Evolutionary conservation across 164 flowering plant genomes (phyloP).

Genomic region (Vitis amurensis): DNA sequence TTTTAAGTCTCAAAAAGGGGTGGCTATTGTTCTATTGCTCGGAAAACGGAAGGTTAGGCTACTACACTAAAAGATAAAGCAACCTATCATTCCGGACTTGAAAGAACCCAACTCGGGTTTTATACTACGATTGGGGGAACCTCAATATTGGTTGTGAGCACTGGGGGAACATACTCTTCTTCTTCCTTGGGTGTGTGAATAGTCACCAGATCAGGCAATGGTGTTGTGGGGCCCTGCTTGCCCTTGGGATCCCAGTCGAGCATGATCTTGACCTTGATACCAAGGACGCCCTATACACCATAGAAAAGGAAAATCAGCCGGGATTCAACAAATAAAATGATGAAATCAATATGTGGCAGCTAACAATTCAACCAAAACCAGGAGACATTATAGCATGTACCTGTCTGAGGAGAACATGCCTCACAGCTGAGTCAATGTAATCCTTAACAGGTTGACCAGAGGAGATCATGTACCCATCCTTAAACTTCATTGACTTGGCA

Average conservation of each 20-base stretch:
- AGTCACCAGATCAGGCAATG: constrained; percentile 36
- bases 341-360: not conserved
- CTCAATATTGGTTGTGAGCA: constrained; percentile 11
- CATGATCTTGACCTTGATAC: constrained; percentile 44
- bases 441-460: constrained; percentile 39
- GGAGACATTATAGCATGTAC: constrained; percentile 1
- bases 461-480: constrained; percentile 42
- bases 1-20: not conserved
- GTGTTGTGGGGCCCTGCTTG: constrained; percentile 31
- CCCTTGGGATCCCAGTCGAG: constrained; percentile 46
- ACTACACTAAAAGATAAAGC: not conserved
- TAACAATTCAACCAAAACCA: not conserved
- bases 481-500: constrained; percentile 44
- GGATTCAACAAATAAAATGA: not conserved
- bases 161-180: constrained; percentile 21
- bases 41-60: too few species aligned
- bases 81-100: not conserved
- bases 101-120: not conserved
- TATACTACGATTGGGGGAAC: constrained; percentile 15
- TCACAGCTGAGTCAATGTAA: constrained; percentile 38
- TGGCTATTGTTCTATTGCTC: not conserved
- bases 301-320: not conserved
- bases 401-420: constrained; percentile 42
- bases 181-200: constrained; percentile 36
- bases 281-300: constrained; percentile 31